A percentile compares a stretch with the other conserved stretches of the same genome.
These are phyloP conservation scores for Porphyrellus cyaneotinctus DNA, from an alignment of 768 basidiomycete genomes.

Conservation along the genomic window DNA sequence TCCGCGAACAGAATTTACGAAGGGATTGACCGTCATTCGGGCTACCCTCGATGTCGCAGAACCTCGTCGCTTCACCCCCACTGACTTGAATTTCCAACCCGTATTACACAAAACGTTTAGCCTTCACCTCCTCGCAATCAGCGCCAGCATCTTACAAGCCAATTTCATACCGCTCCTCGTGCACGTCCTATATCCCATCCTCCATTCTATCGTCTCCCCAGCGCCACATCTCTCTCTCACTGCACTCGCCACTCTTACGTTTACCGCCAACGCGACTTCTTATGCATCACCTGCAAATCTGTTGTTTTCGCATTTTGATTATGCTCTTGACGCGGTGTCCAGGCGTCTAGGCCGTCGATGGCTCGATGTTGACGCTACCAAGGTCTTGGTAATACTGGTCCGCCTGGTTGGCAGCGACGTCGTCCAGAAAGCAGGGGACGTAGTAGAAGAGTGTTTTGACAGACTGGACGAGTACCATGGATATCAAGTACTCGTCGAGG, in stretches of 20 bases:
- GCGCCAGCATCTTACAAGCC: conserved; percentile 66
- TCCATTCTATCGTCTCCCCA: conserved; percentile 81
- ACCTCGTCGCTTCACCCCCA: conserved; percentile 23
- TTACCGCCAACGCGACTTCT: conserved; percentile 68
- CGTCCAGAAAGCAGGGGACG: conserved; percentile 85
- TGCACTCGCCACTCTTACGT: conserved; percentile 69
- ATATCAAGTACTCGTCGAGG: conserved; percentile 81
- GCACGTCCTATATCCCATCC: conserved; percentile 76
- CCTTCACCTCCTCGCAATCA: conserved; percentile 70
- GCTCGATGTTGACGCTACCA: conserved; percentile 85
- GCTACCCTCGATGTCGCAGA: conserved; percentile 52
- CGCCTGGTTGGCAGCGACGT: conserved; percentile 83
- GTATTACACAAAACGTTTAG: conserved; percentile 66
- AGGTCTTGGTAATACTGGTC: conserved; percentile 81
- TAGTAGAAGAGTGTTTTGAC: conserved; percentile 97
- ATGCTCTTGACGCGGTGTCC: conserved; percentile 87
- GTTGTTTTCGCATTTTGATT: conserved; percentile 93
- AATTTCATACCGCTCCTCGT: conserved; percentile 73
- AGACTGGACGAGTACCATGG: conserved; percentile 95
- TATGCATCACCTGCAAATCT: conserved; percentile 90
- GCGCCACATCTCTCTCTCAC: conserved; percentile 63
- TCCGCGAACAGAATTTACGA: conserved; percentile 54
- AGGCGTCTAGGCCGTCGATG: conserved; percentile 75
- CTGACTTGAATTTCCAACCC: conserved; percentile 42
- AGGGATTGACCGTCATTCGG: conserved; percentile 61